These are phyloP conservation scores for Waltergamsia citrina DNA, from an alignment of 2,329 filamentous ascomycete species.

Conservation along the genomic window DNA sequence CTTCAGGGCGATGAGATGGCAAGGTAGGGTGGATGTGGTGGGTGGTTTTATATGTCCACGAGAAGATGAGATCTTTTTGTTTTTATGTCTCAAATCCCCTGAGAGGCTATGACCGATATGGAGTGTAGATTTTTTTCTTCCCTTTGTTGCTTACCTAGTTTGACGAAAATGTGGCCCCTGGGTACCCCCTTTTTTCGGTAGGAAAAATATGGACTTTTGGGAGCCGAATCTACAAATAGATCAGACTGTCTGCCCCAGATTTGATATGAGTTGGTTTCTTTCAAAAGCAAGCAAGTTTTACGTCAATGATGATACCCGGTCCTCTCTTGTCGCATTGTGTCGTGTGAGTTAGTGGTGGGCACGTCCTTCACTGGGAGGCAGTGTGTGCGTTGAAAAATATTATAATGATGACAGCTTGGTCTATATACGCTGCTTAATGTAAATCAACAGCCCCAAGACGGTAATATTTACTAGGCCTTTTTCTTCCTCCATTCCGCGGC, in stretches of 20 bases:
- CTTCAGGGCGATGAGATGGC: not conserved
- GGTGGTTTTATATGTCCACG: not conserved
- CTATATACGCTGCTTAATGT: not conserved
- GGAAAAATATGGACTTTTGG: slow-evolving; percentile 9
- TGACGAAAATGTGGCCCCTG: not conserved
- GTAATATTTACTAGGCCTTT: slow-evolving; percentile 10
- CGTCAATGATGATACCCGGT: slow-evolving; percentile 20
- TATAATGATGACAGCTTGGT: not conserved
- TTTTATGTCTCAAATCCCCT: not conserved
- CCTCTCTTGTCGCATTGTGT: not conserved
- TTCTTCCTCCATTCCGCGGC: slow-evolving; percentile 37
- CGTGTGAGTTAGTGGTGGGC: too few species aligned
- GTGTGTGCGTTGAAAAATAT: not conserved
- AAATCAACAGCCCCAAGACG: too few species aligned
- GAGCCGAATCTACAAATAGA: slow-evolving; percentile 17
- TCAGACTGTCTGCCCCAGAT: slow-evolving; percentile 12
- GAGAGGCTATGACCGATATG: not conserved
- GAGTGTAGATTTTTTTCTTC: too few species aligned
- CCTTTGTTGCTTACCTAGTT: too few species aligned
- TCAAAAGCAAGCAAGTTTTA: slow-evolving; percentile 16
- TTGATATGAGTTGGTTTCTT: slow-evolving; percentile 5
- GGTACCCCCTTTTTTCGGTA: not conserved
- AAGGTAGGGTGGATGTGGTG: not conserved
- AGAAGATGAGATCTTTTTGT: slow-evolving; percentile 1
- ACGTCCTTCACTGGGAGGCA: too few species aligned